Percentiles rank a stretch among this genome's conserved stretches.
Evolutionary conservation across 176 grass and related monocot genomes (phyloP).

Genomic region (Miscanthus lutarioriparius): DNA sequence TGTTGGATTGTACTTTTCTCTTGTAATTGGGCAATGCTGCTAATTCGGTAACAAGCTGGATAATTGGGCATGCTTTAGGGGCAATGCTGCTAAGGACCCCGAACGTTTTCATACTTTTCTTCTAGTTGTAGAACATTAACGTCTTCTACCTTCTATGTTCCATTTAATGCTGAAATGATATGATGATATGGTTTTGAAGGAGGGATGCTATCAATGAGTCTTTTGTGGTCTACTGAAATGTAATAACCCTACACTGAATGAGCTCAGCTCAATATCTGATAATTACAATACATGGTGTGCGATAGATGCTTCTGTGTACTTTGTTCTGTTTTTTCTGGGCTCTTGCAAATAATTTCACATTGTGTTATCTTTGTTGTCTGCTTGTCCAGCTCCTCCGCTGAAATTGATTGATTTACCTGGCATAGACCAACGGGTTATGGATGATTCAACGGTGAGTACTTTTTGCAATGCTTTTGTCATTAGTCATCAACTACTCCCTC

Average conservation of each 20-base stretch:
- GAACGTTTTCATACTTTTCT: not conserved
- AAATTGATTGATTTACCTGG: slow-evolving; percentile 99
- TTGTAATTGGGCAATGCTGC: slow-evolving; percentile 24
- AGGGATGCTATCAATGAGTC: not conserved
- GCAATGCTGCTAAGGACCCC: not conserved
- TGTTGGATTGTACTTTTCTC: slow-evolving; percentile 1
- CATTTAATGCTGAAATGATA: slow-evolving; percentile 2
- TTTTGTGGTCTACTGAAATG: not conserved
- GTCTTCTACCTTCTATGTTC: slow-evolving; percentile 14
- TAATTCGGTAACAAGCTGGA: slow-evolving; percentile 1
- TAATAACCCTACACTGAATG: not conserved
- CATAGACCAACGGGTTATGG: slow-evolving; percentile 85
- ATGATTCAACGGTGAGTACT: slow-evolving; percentile 78
- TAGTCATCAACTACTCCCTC: not conserved
- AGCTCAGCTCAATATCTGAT: not conserved
- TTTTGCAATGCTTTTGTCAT: not conserved
- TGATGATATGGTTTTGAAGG: not conserved
- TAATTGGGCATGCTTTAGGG: not conserved
- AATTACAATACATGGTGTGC: not conserved
- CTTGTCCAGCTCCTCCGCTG: slow-evolving; percentile 81
- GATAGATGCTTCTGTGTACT: slow-evolving; percentile 5
- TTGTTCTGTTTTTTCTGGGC: not conserved
- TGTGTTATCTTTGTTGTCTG: not conserved
- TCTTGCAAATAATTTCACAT: slow-evolving; percentile 22
- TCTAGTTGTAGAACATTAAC: slow-evolving; percentile 12